phyloP scores from a whole-genome alignment of 2,329 filamentous ascomycete species.

The Rhynchosporium graminicola region DNA sequence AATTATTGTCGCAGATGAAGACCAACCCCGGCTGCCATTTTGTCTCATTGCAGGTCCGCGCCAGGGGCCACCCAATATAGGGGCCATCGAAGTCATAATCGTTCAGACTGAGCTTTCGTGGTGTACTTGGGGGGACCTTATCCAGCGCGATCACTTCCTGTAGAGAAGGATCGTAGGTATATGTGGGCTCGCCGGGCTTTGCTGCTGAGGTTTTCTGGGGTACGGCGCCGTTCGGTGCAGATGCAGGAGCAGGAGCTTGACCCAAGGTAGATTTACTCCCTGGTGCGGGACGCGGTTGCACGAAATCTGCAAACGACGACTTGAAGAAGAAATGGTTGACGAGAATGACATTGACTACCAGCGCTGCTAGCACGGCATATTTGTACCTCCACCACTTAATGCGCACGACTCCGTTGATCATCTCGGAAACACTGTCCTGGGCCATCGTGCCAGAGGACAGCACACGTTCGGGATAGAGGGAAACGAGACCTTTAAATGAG shows the following conservation, averaged over 20 bases:
- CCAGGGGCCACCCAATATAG: slow-evolving; percentile 45
- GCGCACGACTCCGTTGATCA: slow-evolving; percentile 32
- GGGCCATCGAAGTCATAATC: slow-evolving; percentile 45
- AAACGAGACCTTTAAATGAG: background rate
- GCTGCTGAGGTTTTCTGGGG: background rate
- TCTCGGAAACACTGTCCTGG: slow-evolving; percentile 28
- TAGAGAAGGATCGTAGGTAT: slow-evolving; percentile 2
- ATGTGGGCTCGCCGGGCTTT: background rate
- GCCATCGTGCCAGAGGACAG: slow-evolving; percentile 19
- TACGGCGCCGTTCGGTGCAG: slow-evolving; percentile 3
- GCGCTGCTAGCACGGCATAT: slow-evolving; percentile 27
- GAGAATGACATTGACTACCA: slow-evolving; percentile 32
- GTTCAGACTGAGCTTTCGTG: slow-evolving; percentile 28
- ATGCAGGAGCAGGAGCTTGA: slow-evolving; percentile 1
- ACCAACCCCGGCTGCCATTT: slow-evolving; percentile 46
- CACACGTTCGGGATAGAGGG: background rate
- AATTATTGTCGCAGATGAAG: slow-evolving; percentile 53
- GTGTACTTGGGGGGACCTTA: slow-evolving; percentile 12
- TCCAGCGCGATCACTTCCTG: slow-evolving; percentile 12
- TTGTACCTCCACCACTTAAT: slow-evolving; percentile 36
- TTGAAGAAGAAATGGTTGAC: slow-evolving; percentile 35
- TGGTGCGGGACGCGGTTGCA: slow-evolving; percentile 15
- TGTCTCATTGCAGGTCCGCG: slow-evolving; percentile 47
- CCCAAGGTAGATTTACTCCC: slow-evolving; percentile 3
- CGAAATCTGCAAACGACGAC: slow-evolving; percentile 23